phyloP scores from a whole-genome alignment of 2,329 filamentous ascomycete genomes.

The Amphichorda felina region DNA sequence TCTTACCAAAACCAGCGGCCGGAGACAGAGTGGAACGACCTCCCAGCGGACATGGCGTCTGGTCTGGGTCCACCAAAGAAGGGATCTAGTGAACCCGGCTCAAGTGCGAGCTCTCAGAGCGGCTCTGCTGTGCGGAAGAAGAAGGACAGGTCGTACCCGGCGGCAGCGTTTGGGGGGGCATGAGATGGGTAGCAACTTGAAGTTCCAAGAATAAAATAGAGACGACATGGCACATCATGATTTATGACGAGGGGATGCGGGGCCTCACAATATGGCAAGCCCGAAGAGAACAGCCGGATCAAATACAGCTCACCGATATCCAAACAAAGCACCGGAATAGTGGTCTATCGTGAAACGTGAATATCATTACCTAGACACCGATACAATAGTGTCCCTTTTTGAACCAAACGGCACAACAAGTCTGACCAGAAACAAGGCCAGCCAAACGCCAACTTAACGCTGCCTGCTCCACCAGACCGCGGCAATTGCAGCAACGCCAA shows the following conservation, averaged over 20 bases:
- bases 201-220: too few relatives aligned
- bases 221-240: too few relatives aligned
- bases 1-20: conserved; percentile 50
- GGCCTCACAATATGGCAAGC: too few relatives aligned
- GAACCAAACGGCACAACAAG: neutral
- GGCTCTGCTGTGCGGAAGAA: conserved; percentile 42
- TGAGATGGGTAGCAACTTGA: too few relatives aligned
- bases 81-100: conserved; percentile 18
- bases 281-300: too few relatives aligned
- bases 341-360: neutral
- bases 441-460: too few relatives aligned
- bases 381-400: neutral
- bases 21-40: conserved; percentile 53
- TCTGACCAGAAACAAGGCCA: too few relatives aligned
- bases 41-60: conserved; percentile 46
- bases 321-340: too few relatives aligned
- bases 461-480: conserved; percentile 23
- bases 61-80: conserved; percentile 15
- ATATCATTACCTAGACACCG: neutral
- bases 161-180: conserved; percentile 42
- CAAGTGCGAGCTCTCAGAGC: conserved; percentile 40
- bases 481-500: conserved; percentile 25
- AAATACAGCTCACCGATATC: too few relatives aligned
- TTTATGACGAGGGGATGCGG: too few relatives aligned
- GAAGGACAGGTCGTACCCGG: conserved; percentile 49